Conservation (phyloP, 2,329 filamentous ascomycete genomes). For the Iodosphaeria phyllophila region DNA sequence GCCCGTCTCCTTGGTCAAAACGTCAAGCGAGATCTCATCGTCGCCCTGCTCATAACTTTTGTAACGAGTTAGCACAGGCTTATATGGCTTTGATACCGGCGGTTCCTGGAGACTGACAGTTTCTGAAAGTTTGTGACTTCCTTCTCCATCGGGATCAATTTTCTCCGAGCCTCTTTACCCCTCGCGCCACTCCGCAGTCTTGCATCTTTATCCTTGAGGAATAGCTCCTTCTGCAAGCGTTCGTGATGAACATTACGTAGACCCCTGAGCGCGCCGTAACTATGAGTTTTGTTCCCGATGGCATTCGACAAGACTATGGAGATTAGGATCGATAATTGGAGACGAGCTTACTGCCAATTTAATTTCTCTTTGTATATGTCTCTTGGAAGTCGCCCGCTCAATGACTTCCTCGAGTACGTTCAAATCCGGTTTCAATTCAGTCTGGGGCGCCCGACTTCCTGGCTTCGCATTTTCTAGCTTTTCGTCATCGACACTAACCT, state of each 20-base stretch:
- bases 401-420: slow-evolving; percentile 51
- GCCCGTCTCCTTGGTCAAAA: slow-evolving; percentile 45
- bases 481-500: slow-evolving; percentile 30
- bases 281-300: slow-evolving; percentile 37
- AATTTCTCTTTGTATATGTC: slow-evolving; percentile 40
- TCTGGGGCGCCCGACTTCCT: slow-evolving; percentile 3
- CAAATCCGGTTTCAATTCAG: slow-evolving; percentile 5
- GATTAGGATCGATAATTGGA: not conserved
- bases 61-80: slow-evolving; percentile 1
- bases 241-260: slow-evolving; percentile 44
- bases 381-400: slow-evolving; percentile 35
- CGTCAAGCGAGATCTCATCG: slow-evolving; percentile 34
- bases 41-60: slow-evolving; percentile 29
- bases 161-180: slow-evolving; percentile 59
- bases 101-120: slow-evolving; percentile 19
- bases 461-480: slow-evolving; percentile 10
- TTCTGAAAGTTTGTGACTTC: slow-evolving; percentile 37
- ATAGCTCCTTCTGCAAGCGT: slow-evolving; percentile 41
- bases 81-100: slow-evolving; percentile 1
- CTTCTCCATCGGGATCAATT: slow-evolving; percentile 49
- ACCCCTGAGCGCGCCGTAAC: slow-evolving; percentile 37
- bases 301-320: slow-evolving; percentile 34
- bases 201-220: slow-evolving; percentile 55
- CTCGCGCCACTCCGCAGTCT: slow-evolving; percentile 55
- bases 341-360: slow-evolving; percentile 17